Conservation (phyloP, 2,329 filamentous ascomycete species). For the Endocalyx cinctus region DNA sequence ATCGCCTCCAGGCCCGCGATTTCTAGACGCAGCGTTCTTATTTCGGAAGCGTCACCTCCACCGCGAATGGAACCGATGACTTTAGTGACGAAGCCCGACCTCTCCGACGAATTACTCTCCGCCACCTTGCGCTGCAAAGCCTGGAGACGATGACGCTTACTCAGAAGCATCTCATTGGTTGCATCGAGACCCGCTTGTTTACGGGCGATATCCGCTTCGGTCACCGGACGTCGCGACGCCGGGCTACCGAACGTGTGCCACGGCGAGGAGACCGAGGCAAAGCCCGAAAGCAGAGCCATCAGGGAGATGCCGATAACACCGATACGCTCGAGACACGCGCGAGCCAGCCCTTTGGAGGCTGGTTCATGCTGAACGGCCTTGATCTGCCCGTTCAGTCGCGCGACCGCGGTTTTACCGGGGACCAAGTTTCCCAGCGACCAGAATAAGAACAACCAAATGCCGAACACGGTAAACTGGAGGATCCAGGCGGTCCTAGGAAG, state of each 20-base stretch:
- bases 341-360: slow-evolving; percentile 36
- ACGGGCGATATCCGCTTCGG: slow-evolving; percentile 68
- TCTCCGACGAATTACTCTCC: slow-evolving; percentile 35
- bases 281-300: slow-evolving; percentile 85
- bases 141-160: slow-evolving; percentile 69
- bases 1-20: slow-evolving; percentile 77
- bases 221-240: slow-evolving; percentile 53
- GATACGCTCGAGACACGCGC: slow-evolving; percentile 62
- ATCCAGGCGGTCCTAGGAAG: slow-evolving; percentile 59
- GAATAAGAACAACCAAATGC: slow-evolving; percentile 66
- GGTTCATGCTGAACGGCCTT: slow-evolving; percentile 36
- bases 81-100: slow-evolving; percentile 63
- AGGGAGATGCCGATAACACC: slow-evolving; percentile 81
- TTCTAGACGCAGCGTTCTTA: slow-evolving; percentile 64
- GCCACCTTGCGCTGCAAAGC: slow-evolving; percentile 61
- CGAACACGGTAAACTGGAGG: slow-evolving; percentile 59
- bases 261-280: slow-evolving; percentile 80
- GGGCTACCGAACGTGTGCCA: slow-evolving; percentile 77
- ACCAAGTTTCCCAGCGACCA: slow-evolving; percentile 70
- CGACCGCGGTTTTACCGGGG: slow-evolving; percentile 36
- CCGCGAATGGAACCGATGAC: slow-evolving; percentile 68
- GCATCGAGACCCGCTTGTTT: slow-evolving; percentile 77
- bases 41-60: slow-evolving; percentile 55
- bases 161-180: slow-evolving; percentile 71
- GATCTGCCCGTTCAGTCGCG: slow-evolving; percentile 34